Evolutionary conservation across 2,329 filamentous ascomycete genomes (phyloP).

Genomic region (Venturia nashicola): DNA sequence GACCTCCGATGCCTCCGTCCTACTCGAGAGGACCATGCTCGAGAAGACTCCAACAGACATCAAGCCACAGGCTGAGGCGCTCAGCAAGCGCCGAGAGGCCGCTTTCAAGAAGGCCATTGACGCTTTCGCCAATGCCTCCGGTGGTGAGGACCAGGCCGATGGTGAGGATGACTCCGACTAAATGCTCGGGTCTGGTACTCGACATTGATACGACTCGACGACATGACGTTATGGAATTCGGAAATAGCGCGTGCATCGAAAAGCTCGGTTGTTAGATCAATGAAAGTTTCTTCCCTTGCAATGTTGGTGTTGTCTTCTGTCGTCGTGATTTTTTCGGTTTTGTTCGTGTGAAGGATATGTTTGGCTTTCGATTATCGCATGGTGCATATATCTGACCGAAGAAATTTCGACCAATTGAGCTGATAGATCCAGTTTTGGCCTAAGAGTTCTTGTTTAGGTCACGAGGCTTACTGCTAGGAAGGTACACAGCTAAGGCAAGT

Average conservation of each 20-base stretch:
- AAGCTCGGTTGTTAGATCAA: neutral
- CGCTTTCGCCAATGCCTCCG: conserved; percentile 13
- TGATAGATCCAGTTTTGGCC: no score
- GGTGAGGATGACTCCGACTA: conserved; percentile 18
- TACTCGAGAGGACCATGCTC: conserved; percentile 13
- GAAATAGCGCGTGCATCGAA: neutral
- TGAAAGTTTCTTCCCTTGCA: neutral
- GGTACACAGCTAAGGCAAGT: no score
- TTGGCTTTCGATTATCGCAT: no score
- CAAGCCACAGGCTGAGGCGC: conserved; percentile 13
- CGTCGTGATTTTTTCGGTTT: no score
- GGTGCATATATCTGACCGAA: no score
- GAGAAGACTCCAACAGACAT: conserved; percentile 14
- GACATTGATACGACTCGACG: neutral
- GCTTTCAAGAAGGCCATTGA: conserved; percentile 14
- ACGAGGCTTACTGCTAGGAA: no score
- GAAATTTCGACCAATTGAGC: no score
- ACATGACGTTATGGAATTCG: neutral
- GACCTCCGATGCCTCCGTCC: conserved; percentile 13
- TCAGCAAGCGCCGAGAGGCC: conserved; percentile 13
- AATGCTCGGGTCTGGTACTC: neutral
- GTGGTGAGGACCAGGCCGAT: conserved; percentile 16
- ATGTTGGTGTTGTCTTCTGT: neutral
- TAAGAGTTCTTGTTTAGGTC: no score
- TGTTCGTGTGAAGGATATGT: no score